phyloP scores from a whole-genome alignment of 208 protist species.

The Acanthamoeba royreba region DNA sequence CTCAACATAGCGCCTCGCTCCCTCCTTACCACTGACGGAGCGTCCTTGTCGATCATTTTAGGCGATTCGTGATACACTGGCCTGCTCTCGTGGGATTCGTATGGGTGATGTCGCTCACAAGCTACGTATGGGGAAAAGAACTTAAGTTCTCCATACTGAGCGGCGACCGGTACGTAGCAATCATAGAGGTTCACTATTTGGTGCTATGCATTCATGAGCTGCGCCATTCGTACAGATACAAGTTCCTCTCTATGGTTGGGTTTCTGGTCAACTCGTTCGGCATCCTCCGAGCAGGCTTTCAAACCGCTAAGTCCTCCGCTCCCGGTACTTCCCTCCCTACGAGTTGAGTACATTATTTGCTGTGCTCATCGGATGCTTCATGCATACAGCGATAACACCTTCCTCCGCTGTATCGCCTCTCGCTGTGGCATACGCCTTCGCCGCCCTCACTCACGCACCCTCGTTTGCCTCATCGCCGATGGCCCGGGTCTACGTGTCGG shows the following conservation, averaged over 20 bases:
- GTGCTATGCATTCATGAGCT: not conserved
- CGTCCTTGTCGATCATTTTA: not conserved
- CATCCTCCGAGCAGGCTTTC: constrained; percentile 3
- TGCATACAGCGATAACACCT: not conserved
- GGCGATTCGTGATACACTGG: not conserved
- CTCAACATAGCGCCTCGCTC: not conserved
- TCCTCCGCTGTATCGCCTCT: not conserved
- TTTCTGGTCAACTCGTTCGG: constrained; percentile 32
- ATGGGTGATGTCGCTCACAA: not conserved
- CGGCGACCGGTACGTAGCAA: not conserved
- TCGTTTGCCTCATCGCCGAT: not conserved
- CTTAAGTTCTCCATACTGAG: not conserved
- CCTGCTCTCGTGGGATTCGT: not conserved
- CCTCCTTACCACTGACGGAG: not conserved
- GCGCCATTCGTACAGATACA: not conserved
- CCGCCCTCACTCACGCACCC: not conserved
- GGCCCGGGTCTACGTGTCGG: not conserved
- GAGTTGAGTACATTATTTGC: not conserved
- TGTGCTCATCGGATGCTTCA: not conserved
- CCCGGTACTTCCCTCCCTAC: not conserved
- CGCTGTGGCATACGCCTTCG: constrained; percentile 5
- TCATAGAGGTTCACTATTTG: not conserved
- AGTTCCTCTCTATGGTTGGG: constrained; percentile 22
- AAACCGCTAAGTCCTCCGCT: not conserved
- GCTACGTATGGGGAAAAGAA: not conserved